Evolutionary conservation across 2,329 filamentous ascomycete species (phyloP).

Genomic region (Cladosporium sp.): DNA sequence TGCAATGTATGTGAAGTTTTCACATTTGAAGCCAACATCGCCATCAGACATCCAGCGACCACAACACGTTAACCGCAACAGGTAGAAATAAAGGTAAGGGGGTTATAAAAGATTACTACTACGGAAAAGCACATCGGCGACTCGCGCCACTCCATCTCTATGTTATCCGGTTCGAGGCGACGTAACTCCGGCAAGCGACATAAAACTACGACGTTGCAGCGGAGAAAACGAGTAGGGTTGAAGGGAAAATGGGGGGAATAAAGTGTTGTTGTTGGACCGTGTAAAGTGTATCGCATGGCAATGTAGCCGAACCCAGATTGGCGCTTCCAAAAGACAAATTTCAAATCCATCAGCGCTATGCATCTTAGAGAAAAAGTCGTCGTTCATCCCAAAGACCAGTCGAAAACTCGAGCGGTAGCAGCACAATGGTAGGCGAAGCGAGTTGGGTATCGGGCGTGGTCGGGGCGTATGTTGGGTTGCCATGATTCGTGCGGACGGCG

Average conservation of each 20-base stretch:
- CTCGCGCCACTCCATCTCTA: constrained; percentile 1
- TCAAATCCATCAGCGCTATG: constrained; percentile 7
- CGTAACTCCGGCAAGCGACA: not conserved
- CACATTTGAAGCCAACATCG: not conserved
- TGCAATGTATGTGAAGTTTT: not conserved
- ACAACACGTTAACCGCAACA: too few species aligned
- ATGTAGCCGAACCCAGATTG: not conserved
- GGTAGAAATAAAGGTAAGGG: not conserved
- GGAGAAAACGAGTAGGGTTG: not conserved
- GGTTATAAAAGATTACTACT: constrained; percentile 7
- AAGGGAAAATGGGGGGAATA: not conserved
- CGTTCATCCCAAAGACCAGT: not conserved
- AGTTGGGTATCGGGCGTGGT: constrained; percentile 2
- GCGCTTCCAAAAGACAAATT: not conserved
- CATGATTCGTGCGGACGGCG: constrained; percentile 8
- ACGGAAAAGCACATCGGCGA: not conserved
- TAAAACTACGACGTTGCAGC: not conserved
- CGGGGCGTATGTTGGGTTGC: constrained; percentile 1
- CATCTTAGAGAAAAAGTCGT: not conserved
- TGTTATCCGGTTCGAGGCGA: not conserved
- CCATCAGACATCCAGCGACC: not conserved
- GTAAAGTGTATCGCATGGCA: constrained; percentile 11
- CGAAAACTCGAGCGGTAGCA: not conserved
- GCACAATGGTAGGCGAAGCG: constrained; percentile 4
- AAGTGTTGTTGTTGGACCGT: constrained; percentile 1